A percentile compares a stretch with the other conserved stretches of the same genome.
Conservation (phyloP, 768 basidiomycete genomes). For the Leccinum boreale region DNA sequence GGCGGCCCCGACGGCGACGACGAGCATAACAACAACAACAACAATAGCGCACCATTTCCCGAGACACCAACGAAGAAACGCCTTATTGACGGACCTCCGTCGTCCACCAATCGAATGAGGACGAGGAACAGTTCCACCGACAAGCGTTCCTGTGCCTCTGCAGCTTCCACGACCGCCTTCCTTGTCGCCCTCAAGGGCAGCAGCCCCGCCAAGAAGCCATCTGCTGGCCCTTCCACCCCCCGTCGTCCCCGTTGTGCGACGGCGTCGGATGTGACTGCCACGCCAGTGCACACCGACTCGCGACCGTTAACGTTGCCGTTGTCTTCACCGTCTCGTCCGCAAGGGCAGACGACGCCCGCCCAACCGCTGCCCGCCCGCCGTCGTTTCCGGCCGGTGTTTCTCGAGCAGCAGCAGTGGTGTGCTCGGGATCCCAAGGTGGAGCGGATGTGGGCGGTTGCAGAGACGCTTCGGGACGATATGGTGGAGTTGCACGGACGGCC, state of each 20-base stretch:
- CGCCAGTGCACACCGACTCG: constrained; percentile 15
- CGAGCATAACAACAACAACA: background rate
- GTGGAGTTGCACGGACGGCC: background rate
- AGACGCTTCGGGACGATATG: constrained; percentile 11
- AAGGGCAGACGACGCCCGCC: constrained; percentile 10
- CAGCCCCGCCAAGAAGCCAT: constrained; percentile 2
- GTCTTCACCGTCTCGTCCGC: constrained; percentile 9
- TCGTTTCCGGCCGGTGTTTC: constrained; percentile 31
- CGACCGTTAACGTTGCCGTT: constrained; percentile 16
- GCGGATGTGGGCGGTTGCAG: constrained; percentile 23
- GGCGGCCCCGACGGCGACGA: constrained; percentile 15
- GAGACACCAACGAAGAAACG: constrained; percentile 44
- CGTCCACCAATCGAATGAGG: constrained; percentile 12
- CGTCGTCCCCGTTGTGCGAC: constrained; percentile 9
- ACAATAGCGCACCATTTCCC: constrained; percentile 24
- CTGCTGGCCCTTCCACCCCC: constrained; percentile 26
- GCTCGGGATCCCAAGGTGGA: constrained; percentile 16
- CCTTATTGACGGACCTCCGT: constrained; percentile 21
- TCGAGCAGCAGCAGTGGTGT: constrained; percentile 44
- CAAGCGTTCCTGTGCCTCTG: background rate
- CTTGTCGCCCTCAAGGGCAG: constrained; percentile 12
- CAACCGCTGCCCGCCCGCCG: constrained; percentile 11
- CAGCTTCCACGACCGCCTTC: constrained; percentile 14
- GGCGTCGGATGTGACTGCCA: too few species aligned
- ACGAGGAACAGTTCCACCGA: constrained; percentile 11